Percentiles rank a stretch among this genome's conserved stretches.
These are phyloP conservation scores for Ogataea hybrid DNA, from an alignment of 1,139 yeast genomes.

Conservation along the genomic window DNA sequence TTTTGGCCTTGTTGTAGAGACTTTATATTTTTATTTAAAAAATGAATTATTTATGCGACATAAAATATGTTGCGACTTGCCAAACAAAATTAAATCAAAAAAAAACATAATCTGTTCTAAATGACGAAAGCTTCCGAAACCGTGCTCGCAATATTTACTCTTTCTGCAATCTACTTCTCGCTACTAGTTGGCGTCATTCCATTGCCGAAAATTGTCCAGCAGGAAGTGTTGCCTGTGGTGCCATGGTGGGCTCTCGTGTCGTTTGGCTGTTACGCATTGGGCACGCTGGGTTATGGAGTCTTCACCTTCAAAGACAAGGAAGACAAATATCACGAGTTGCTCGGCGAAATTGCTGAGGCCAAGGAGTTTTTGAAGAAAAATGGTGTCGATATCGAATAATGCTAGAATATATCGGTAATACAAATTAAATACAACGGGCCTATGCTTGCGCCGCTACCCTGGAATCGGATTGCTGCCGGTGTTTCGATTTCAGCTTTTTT, in stretches of 20 bases:
- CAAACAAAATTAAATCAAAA: neutral
- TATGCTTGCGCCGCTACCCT: neutral
- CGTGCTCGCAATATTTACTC: slow-evolving; percentile 43
- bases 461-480: neutral
- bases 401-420: neutral
- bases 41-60: too few species aligned
- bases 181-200: slow-evolving; percentile 57
- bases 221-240: slow-evolving; percentile 60
- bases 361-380: slow-evolving; percentile 55
- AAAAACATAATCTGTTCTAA: slow-evolving; percentile 1
- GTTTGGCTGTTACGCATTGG: slow-evolving; percentile 73
- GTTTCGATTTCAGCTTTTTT: slow-evolving; percentile 50
- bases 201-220: slow-evolving; percentile 44
- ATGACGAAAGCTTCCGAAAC: slow-evolving; percentile 78
- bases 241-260: slow-evolving; percentile 74
- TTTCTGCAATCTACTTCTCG: slow-evolving; percentile 54
- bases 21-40: neutral
- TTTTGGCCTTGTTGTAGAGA: slow-evolving; percentile 11
- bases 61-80: too few species aligned
- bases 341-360: slow-evolving; percentile 65
- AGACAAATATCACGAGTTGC: slow-evolving; percentile 63
- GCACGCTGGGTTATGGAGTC: slow-evolving; percentile 69
- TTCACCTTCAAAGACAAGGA: slow-evolving; percentile 72
- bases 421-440: neutral
- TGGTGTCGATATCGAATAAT: slow-evolving; percentile 52